phyloP scores from a whole-genome alignment of 225 moss, liverwort and hornwort species.

The Rhytidiadelphus loreus region DNA sequence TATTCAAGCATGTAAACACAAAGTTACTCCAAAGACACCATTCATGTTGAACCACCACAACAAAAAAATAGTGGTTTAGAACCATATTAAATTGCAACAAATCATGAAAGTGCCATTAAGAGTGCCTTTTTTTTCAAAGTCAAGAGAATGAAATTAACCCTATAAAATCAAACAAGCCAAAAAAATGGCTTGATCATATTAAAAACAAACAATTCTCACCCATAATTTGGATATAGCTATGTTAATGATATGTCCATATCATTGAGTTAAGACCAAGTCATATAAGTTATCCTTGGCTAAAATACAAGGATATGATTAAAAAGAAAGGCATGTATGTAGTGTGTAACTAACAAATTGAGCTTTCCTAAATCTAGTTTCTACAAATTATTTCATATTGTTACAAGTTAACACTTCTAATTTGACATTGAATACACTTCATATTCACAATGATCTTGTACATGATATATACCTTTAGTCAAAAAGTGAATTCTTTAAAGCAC shows the following conservation, averaged over 20 bases:
- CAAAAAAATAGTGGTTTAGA: not conserved
- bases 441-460: not conserved
- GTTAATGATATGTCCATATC: not conserved
- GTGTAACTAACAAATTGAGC: not conserved
- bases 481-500: fast-evolving
- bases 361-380: not conserved
- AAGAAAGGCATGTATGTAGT: not conserved
- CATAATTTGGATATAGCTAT: not conserved
- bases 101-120: no score
- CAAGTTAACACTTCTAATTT: not conserved
- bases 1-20: not conserved
- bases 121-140: fast-evolving
- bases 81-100: not conserved
- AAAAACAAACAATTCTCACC: not conserved
- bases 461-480: fast-evolving
- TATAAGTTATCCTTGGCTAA: no score
- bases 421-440: not conserved
- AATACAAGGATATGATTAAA: not conserved
- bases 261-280: not conserved
- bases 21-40: fast-evolving
- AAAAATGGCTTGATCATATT: not conserved
- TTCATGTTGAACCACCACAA: not conserved
- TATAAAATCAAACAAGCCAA: fast-evolving
- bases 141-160: not conserved
- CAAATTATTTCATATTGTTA: not conserved